Percentiles rank a stretch among this genome's conserved stretches.
Conservation (phyloP, 306 rosid genomes). For the Begonia masoniana region DNA sequence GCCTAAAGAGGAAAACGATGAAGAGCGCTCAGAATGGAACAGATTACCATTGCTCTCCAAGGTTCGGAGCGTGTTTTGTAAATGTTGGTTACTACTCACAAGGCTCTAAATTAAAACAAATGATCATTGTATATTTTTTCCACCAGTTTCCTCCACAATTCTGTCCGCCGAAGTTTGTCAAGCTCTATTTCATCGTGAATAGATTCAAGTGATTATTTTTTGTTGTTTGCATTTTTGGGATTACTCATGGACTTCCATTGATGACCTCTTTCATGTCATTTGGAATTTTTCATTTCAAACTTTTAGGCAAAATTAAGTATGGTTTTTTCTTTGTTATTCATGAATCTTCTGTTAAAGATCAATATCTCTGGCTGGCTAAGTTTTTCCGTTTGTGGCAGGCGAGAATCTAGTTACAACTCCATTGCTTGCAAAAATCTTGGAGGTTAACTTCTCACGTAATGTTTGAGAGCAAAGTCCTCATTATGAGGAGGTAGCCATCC, state of each 20-base stretch:
- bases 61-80: constrained; percentile 28
- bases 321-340: too few relatives aligned
- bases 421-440: constrained; percentile 76
- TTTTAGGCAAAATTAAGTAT: too few relatives aligned
- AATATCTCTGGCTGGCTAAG: not conserved
- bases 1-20: constrained; percentile 55
- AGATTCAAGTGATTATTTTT: too few relatives aligned
- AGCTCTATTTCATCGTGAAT: too few relatives aligned
- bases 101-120: not conserved
- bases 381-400: constrained; percentile 37
- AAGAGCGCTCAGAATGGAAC: constrained; percentile 69
- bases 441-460: constrained; percentile 54
- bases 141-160: too few relatives aligned
- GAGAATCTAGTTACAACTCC: constrained; percentile 85
- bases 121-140: not conserved
- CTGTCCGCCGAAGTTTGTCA: too few relatives aligned
- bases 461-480: constrained; percentile 40
- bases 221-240: too few relatives aligned
- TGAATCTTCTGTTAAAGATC: constrained; percentile 2
- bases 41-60: constrained; percentile 56
- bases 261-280: too few relatives aligned
- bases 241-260: too few relatives aligned
- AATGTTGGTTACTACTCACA: not conserved
- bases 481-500: constrained; percentile 41
- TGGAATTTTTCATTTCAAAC: too few relatives aligned